These are phyloP conservation scores for Bertia moriformis DNA, from an alignment of 2,329 filamentous ascomycete genomes.

Conservation along the genomic window DNA sequence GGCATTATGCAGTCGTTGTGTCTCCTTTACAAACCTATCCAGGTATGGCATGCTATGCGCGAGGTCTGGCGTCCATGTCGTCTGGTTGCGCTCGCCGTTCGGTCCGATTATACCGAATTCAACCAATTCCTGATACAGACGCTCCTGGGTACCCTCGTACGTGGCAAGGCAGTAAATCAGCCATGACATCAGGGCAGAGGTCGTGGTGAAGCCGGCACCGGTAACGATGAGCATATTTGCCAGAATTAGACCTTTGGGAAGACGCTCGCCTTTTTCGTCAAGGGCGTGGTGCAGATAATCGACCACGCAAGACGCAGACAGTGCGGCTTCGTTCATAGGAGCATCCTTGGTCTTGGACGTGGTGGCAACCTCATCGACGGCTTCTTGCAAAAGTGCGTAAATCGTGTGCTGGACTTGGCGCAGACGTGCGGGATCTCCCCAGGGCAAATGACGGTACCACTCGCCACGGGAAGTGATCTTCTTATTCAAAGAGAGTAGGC, in stretches of 20 bases:
- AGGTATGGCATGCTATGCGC: constrained; percentile 18
- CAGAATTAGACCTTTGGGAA: constrained; percentile 18
- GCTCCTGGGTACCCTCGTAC: constrained; percentile 26
- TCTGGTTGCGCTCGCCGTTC: too few relatives aligned
- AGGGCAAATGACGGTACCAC: constrained; percentile 28
- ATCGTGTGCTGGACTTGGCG: constrained; percentile 12
- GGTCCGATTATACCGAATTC: constrained; percentile 16
- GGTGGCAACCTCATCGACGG: constrained; percentile 17
- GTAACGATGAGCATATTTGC: constrained; percentile 18
- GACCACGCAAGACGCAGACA: constrained; percentile 14
- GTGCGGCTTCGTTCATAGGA: constrained; percentile 18
- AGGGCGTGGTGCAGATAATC: constrained; percentile 13
- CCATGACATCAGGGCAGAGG: constrained; percentile 28
- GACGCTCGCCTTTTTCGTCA: constrained; percentile 23
- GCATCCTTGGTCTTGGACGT: constrained; percentile 15
- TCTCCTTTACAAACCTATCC: constrained; percentile 27
- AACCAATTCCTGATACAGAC: constrained; percentile 27
- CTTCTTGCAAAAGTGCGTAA: constrained; percentile 20
- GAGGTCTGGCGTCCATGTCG: constrained; percentile 15
- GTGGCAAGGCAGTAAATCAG: constrained; percentile 23
- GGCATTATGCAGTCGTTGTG: constrained; percentile 25
- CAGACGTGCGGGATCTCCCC: constrained; percentile 23
- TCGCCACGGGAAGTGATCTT: constrained; percentile 24
- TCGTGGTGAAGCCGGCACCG: constrained; percentile 30
- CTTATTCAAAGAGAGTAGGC: constrained; percentile 26